A percentile compares a stretch with the other conserved stretches of the same genome.
These are phyloP conservation scores for Podospora conica DNA, from an alignment of 495 filamentous ascomycete species.

Conservation along the genomic window DNA sequence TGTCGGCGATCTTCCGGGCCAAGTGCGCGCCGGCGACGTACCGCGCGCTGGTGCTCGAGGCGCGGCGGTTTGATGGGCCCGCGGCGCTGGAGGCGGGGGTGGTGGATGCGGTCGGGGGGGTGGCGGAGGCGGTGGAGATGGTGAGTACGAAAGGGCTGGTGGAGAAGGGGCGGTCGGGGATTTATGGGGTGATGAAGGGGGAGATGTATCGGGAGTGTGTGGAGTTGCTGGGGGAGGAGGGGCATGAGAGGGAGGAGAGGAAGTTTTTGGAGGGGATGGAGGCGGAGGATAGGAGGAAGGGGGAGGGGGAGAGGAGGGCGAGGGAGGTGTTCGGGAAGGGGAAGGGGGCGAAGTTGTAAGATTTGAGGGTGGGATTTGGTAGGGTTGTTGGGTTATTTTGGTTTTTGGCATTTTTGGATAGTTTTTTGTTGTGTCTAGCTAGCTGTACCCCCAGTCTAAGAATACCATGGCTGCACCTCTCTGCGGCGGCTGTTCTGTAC, in stretches of 20 bases:
- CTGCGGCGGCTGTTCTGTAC: background rate
- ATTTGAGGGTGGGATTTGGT: too few relatives aligned
- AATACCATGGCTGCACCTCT: background rate
- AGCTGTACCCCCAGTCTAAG: background rate
- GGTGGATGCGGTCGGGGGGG: slow-evolving; percentile 59
- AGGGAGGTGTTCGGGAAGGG: slow-evolving; percentile 27
- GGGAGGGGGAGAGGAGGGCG: slow-evolving; percentile 35
- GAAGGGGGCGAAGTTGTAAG: slow-evolving; percentile 16
- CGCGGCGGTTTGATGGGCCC: slow-evolving; percentile 53
- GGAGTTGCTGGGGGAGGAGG: slow-evolving; percentile 43
- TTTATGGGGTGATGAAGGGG: slow-evolving; percentile 61
- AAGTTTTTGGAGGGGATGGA: slow-evolving; percentile 36
- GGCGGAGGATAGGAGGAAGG: slow-evolving; percentile 27
- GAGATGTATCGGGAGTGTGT: slow-evolving; percentile 67
- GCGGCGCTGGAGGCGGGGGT: slow-evolving; percentile 58
- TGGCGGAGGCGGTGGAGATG: slow-evolving; percentile 53
- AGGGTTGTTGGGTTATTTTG: background rate
- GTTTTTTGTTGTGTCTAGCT: background rate
- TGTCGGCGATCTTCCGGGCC: slow-evolving; percentile 66
- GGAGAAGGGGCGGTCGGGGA: slow-evolving; percentile 52
- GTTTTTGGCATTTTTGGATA: background rate
- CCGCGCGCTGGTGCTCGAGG: slow-evolving; percentile 61
- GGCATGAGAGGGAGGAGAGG: slow-evolving; percentile 34
- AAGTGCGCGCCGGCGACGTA: slow-evolving; percentile 56
- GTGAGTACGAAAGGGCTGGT: slow-evolving; percentile 50